A percentile compares a stretch with the other conserved stretches of the same genome.
phyloP scores from a whole-genome alignment of 495 filamentous ascomycete genomes.

The Hypoxylon crocopeplum region DNA sequence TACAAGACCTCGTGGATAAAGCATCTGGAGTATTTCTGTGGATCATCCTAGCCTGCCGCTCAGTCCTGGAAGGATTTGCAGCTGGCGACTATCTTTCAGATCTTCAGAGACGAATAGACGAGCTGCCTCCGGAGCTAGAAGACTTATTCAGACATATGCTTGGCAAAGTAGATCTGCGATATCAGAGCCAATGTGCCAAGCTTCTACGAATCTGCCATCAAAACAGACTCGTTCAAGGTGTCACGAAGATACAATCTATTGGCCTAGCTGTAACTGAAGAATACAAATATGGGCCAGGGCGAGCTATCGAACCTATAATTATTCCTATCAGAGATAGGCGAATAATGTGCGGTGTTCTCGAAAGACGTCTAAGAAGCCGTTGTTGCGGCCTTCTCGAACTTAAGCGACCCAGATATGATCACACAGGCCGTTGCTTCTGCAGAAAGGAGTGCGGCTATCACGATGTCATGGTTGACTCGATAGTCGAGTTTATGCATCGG shows the following conservation, averaged over 20 bases:
- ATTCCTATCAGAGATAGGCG: neutral
- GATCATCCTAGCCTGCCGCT: conserved; percentile 39
- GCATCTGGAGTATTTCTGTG: conserved; percentile 50
- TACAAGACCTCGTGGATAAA: conserved; percentile 39
- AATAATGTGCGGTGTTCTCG: conserved; percentile 15
- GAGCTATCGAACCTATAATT: neutral
- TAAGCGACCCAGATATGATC: neutral
- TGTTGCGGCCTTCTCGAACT: conserved; percentile 32
- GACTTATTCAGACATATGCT: conserved; percentile 41
- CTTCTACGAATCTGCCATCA: conserved; percentile 14
- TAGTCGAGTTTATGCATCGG: conserved; percentile 36
- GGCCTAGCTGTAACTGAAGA: neutral
- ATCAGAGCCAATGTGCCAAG: conserved; percentile 9
- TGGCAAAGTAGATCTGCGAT: neutral
- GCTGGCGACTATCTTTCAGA: conserved; percentile 23
- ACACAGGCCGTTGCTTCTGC: no score
- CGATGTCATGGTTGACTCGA: neutral
- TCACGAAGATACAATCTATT: neutral
- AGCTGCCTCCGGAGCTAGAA: conserved; percentile 39
- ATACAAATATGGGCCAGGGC: neutral
- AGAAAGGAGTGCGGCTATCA: no score
- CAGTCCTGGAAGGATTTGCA: conserved; percentile 25
- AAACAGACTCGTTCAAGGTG: neutral
- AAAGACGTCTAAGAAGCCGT: conserved; percentile 30
- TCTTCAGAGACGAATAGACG: conserved; percentile 25